phyloP scores from a whole-genome alignment of 345 rosid genomes.

The Aquilaria malaccensis region DNA sequence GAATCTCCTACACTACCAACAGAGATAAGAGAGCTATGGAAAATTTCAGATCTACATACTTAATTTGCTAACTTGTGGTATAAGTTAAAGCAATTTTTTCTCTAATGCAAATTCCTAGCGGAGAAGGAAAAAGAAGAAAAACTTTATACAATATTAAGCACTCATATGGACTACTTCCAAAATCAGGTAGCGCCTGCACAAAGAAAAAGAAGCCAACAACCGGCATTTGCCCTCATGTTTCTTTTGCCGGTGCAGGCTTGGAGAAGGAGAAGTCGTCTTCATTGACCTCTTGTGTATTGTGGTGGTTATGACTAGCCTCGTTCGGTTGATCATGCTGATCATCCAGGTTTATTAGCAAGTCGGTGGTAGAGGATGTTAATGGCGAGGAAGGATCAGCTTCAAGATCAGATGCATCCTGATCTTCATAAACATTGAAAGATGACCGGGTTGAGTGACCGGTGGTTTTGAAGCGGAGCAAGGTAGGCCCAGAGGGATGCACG shows the following conservation, averaged over 20 bases:
- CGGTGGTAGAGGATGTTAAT: slow-evolving; percentile 14
- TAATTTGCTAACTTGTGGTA: too few species aligned
- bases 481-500: slow-evolving; percentile 21
- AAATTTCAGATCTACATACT: not conserved
- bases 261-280: slow-evolving; percentile 64
- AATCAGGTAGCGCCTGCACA: not conserved
- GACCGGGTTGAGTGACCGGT: slow-evolving; percentile 66
- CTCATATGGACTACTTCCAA: not conserved
- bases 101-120: too few species aligned
- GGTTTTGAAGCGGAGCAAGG: slow-evolving; percentile 65
- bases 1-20: too few species aligned
- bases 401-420: slow-evolving; percentile 45
- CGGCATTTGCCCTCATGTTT: slow-evolving; percentile 13
- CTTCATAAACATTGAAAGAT: slow-evolving; percentile 25
- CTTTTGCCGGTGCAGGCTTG: slow-evolving; percentile 36
- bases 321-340: slow-evolving; percentile 17
- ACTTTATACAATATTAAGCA: not conserved
- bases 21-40: too few species aligned
- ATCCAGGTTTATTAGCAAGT: slow-evolving; percentile 34
- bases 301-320: slow-evolving; percentile 26
- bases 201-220: too few species aligned
- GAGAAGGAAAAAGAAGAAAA: not conserved
- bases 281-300: slow-evolving; percentile 18
- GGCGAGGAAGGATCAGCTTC: slow-evolving; percentile 63
- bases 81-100: too few species aligned